These are phyloP conservation scores for Plectosphaerella cucumerina DNA, from an alignment of 2,329 filamentous ascomycete species.

Conservation along the genomic window DNA sequence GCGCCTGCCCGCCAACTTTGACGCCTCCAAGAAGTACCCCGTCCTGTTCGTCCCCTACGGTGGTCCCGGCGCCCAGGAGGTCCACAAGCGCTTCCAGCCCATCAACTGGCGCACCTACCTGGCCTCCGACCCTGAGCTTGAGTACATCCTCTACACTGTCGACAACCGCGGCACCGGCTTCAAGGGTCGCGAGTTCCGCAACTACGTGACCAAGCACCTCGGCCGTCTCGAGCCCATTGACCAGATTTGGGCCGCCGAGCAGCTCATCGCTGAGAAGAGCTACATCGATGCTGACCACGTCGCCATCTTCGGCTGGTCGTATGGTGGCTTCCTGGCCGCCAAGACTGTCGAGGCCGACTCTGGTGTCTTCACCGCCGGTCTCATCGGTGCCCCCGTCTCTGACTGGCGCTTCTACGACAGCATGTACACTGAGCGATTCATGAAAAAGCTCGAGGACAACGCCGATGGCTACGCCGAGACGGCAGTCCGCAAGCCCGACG, in stretches of 20 bases:
- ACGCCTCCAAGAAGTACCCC: conserved; percentile 59
- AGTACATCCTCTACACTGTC: conserved; percentile 64
- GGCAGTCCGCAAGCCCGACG: conserved; percentile 51
- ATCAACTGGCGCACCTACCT: conserved; percentile 61
- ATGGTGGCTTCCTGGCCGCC: conserved; percentile 60
- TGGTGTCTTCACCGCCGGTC: conserved; percentile 56
- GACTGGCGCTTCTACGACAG: conserved; percentile 71
- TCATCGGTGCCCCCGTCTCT: conserved; percentile 62
- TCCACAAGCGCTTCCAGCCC: conserved; percentile 50
- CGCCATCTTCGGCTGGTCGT: conserved; percentile 67
- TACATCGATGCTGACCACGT: conserved; percentile 57
- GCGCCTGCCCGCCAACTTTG: conserved; percentile 60
- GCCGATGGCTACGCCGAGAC: conserved; percentile 55
- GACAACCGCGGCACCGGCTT: conserved; percentile 65
- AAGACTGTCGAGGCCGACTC: conserved; percentile 63
- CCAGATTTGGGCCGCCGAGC: conserved; percentile 62
- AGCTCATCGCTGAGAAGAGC: conserved; percentile 42
- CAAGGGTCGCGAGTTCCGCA: conserved; percentile 60
- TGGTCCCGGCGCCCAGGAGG: conserved; percentile 60
- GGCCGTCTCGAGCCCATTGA: conserved; percentile 61
- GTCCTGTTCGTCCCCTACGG: conserved; percentile 66
- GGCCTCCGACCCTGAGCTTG: conserved; percentile 61
- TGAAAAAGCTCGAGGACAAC: conserved; percentile 59
- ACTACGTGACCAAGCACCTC: conserved; percentile 52
- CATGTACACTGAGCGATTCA: conserved; percentile 70